Evolutionary conservation across 2,329 filamentous ascomycete species (phyloP).

Genomic region (Penicillium sp.): DNA sequence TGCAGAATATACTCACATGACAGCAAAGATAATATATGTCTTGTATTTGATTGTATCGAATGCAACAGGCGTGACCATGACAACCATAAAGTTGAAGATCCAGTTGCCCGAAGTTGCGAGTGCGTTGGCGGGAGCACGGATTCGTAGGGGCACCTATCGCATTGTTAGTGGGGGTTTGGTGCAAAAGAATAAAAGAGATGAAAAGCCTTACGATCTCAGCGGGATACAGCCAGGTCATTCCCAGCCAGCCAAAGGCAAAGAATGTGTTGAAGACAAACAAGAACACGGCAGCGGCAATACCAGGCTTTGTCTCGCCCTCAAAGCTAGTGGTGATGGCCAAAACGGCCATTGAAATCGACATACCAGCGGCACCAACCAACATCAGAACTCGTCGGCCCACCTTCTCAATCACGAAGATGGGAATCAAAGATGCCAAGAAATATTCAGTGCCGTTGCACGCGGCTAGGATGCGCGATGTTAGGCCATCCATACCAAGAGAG

Average conservation of each 20-base stretch:
- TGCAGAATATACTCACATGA: constrained; percentile 37
- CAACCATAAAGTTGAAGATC: constrained; percentile 61
- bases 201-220: constrained; percentile 54
- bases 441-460: constrained; percentile 55
- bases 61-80: constrained; percentile 62
- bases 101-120: constrained; percentile 23
- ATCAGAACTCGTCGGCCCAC: constrained; percentile 64
- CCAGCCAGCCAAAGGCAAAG: constrained; percentile 61
- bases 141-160: constrained; percentile 33
- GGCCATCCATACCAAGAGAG: constrained; percentile 40
- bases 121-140: constrained; percentile 29
- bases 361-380: constrained; percentile 65
- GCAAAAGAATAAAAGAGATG: background rate
- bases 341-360: constrained; percentile 65
- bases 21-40: constrained; percentile 55
- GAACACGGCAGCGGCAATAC: constrained; percentile 51
- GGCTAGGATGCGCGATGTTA: constrained; percentile 51
- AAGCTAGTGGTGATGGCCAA: constrained; percentile 43
- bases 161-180: background rate
- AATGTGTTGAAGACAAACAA: constrained; percentile 63
- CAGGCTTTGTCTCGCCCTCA: constrained; percentile 35
- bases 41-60: constrained; percentile 54
- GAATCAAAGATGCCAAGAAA: constrained; percentile 51
- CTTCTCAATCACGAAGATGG: constrained; percentile 51
- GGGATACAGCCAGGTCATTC: constrained; percentile 62